Conservation (phyloP, 495 filamentous ascomycete species). For the Hypoxylon trugodes region DNA sequence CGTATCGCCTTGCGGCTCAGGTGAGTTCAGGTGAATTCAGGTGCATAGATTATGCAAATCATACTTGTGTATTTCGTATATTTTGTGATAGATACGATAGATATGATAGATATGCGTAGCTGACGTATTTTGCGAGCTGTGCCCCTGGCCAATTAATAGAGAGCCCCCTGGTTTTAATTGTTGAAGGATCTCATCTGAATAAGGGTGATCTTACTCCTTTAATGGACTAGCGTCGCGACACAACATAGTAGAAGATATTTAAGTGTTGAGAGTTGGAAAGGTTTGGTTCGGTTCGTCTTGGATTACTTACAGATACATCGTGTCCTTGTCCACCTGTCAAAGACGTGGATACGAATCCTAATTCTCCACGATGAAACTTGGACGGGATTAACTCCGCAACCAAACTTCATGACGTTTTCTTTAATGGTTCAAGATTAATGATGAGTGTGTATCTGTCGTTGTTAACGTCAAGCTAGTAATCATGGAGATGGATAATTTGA, state of each 20-base stretch:
- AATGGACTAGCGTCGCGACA: constrained; percentile 4
- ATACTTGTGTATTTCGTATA: no score
- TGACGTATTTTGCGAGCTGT: constrained; percentile 16
- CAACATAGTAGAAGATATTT: constrained; percentile 20
- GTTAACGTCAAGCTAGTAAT: no score
- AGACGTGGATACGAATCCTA: constrained; percentile 11
- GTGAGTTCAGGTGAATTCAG: background rate
- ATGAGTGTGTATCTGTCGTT: no score
- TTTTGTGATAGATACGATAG: no score
- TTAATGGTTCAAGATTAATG: no score
- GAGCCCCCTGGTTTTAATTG: constrained; percentile 13
- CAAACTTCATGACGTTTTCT: constrained; percentile 7
- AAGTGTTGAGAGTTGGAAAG: constrained; percentile 1
- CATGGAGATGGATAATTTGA: no score
- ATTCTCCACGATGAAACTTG: constrained; percentile 9
- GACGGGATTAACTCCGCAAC: background rate
- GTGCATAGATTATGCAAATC: no score
- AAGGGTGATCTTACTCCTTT: constrained; percentile 12
- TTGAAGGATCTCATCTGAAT: constrained; percentile 19
- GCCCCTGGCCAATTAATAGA: background rate
- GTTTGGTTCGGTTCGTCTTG: background rate
- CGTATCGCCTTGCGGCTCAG: constrained; percentile 20
- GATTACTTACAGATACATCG: constrained; percentile 12
- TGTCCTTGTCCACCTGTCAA: no score
- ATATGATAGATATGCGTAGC: background rate